Evolutionary conservation across 148 eudicot species (phyloP), one percentile per base, ranked within the genome.

Genomic region (Amaranthus cruentus): DNA sequence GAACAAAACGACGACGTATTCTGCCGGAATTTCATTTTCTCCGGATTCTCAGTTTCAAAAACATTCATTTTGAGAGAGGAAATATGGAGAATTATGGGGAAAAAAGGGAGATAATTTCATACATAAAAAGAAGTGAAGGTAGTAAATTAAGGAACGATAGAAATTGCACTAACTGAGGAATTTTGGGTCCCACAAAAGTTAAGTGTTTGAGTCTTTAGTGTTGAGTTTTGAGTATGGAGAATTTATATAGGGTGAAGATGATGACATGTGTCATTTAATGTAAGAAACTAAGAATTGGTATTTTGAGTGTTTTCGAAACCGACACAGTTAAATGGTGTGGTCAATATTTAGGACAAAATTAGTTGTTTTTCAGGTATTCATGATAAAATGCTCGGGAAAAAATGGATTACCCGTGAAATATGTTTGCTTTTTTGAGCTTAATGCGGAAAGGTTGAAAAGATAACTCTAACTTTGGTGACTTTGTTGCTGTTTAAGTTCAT

Each of bases 1-100:
- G 84, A 68, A 61, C 81, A 28, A 52, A 70, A 64, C 69, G 88
- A 77, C 51, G 85, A 1, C 60, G 84, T 43, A 66, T 80, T 86
- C 38, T 18, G 64, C 14, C 78, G 66, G 6, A 56, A 56, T 18
- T 61, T 76, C 47, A 62, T n/a, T 5, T 58, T 61, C 9, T 62
- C 47, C 14, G 74, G 61, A 7, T 66, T 42, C 52, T 75, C 66
- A 9, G 73, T 42, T 60, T 75, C 72, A 9, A n/a, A 75, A 2
- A 38, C 14, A 47, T 44, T 55, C 57, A 66, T 49, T 10, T 75
- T 9, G 28, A 47, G 43, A 47, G 48, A 5, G 7, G 48, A 21
- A 55, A 62, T 1, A 15, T 11, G 7, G 3, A n/a, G 65, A 48
- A 62, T 47, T 7, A 18, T 7, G n/a, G 4, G 6, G 3, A 42